Evolutionary conservation across 1,139 yeast species (phyloP), one percentile per base, ranked within the genome.

Genomic region (Starmera stellimalicola): DNA sequence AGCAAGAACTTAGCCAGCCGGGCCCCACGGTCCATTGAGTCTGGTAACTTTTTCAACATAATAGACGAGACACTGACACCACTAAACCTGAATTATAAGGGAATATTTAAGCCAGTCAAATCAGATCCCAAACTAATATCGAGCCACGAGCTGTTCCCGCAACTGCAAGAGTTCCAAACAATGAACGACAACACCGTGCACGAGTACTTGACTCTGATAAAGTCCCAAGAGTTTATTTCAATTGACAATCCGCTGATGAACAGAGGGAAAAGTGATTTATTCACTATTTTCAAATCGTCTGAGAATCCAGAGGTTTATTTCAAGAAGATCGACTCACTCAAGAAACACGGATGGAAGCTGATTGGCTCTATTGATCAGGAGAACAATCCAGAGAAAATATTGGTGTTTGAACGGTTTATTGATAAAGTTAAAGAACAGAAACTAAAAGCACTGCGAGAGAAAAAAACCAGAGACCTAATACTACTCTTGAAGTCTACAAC

Each of bases 41-140:
- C 59, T 16, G 54, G 60, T 4, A 70, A 70, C 41, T 74, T 73
- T 44, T 76, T 75, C 52, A 62, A 73, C 10, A 74, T 78, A 1
- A 50, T 55, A 11, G 49, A 41, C 33, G 44, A 40, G 31, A 28
- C 34, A 10, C 28, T 42, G 18, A 32, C 38, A 3, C 36, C 32
- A 26, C 20, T 28, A 6, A 18, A 11, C 9, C 14, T 16, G 12
- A 28, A 28, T 28, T 15, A 18, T 28, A 7, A 2, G 8, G 30
- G 30, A 12, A 14, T 32, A 30, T 16, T 47, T 42, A 30, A 33
- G 30, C 16, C 19, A 30, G 15, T 18, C 32, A 35, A 24, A 16
- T 34, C 17, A 29, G 42, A 17, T n/a, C 14, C 10, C 10, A 16
- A n/a, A 11, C 14, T 24, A 4, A 27, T 17, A 8, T 19, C 25